These are phyloP conservation scores for Domatiomyces catenatus DNA, from an alignment of 2,329 filamentous ascomycete species.

Conservation along the genomic window DNA sequence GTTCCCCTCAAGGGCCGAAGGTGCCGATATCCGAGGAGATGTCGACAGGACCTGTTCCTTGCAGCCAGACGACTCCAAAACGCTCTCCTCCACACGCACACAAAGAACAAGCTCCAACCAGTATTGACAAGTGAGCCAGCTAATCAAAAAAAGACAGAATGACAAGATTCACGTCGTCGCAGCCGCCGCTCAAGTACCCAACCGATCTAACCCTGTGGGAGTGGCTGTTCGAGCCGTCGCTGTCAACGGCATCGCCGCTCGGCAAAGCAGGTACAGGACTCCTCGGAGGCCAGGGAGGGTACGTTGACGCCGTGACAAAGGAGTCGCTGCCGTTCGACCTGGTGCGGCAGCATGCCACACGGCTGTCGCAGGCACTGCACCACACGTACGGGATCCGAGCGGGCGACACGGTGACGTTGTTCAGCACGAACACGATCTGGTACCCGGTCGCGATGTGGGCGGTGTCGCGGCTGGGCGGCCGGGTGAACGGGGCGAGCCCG, in stretches of 20 bases:
- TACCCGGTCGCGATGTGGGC: constrained; percentile 50
- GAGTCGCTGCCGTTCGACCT: constrained; percentile 42
- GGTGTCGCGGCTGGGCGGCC: constrained; percentile 38
- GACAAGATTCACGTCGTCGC: not conserved
- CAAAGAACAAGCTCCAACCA: constrained; percentile 6
- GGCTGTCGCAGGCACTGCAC: constrained; percentile 45
- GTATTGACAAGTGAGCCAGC: not conserved
- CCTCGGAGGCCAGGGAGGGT: constrained; percentile 27
- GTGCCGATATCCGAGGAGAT: not conserved
- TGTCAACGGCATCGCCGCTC: constrained; percentile 32
- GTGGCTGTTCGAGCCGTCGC: constrained; percentile 41
- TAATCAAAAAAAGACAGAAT: not conserved
- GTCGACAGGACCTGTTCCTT: not conserved
- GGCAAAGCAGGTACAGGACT: constrained; percentile 14
- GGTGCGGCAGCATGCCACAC: constrained; percentile 40
- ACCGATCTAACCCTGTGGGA: constrained; percentile 43
- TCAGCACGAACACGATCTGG: constrained; percentile 51
- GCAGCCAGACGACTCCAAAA: constrained; percentile 1
- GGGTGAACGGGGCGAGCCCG: constrained; percentile 47
- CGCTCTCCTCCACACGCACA: constrained; percentile 13
- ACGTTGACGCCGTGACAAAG: constrained; percentile 43
- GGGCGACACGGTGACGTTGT: constrained; percentile 45
- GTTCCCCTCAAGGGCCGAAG: no score
- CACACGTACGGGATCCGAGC: constrained; percentile 38
- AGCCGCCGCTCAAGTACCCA: constrained; percentile 29